Evolutionary conservation across 1,284 basidiomycete genomes (phyloP).

Genomic region (Lignosus rhinocerotis): DNA sequence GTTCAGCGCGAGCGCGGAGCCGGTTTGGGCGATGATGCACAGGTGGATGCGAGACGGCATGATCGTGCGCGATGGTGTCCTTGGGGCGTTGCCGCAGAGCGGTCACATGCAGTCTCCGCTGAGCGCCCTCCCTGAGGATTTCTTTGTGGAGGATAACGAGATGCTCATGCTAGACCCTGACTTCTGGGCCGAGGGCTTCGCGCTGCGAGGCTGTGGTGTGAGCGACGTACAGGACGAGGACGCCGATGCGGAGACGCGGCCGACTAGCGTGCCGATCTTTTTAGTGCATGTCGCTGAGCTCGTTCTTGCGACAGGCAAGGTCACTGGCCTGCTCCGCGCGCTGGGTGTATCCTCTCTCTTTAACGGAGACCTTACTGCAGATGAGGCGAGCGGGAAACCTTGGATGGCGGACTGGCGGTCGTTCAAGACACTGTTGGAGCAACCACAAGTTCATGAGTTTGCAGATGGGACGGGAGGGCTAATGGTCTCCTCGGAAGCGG

Average conservation of each 20-base stretch:
- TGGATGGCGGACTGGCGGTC: constrained; percentile 37
- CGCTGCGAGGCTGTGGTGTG: constrained; percentile 45
- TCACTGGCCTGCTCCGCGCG: constrained; percentile 67
- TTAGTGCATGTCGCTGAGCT: constrained; percentile 56
- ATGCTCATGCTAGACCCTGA: constrained; percentile 68
- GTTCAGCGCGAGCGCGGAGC: constrained; percentile 65
- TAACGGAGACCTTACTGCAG: constrained; percentile 14
- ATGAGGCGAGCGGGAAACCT: not conserved
- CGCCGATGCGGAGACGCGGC: constrained; percentile 15
- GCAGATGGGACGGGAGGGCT: not conserved
- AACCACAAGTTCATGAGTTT: not conserved
- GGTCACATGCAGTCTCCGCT: constrained; percentile 5
- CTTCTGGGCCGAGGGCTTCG: constrained; percentile 80
- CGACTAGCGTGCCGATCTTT: constrained; percentile 57
- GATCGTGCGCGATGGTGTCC: constrained; percentile 44
- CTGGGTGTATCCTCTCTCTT: constrained; percentile 35
- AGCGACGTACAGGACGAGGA: constrained; percentile 25
- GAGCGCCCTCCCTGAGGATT: constrained; percentile 63
- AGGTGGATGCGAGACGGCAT: constrained; percentile 78
- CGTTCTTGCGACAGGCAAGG: constrained; percentile 76
- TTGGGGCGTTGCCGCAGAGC: constrained; percentile 2
- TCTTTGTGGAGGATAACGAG: constrained; percentile 77
- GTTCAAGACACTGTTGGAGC: constrained; percentile 21
- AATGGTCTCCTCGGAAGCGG: constrained; percentile 1
- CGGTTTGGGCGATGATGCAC: constrained; percentile 73